Percentiles rank a stretch among this genome's conserved stretches.
Evolutionary conservation across 2,329 filamentous ascomycete genomes (phyloP).

Genomic region (Aquanectria penicillioides): DNA sequence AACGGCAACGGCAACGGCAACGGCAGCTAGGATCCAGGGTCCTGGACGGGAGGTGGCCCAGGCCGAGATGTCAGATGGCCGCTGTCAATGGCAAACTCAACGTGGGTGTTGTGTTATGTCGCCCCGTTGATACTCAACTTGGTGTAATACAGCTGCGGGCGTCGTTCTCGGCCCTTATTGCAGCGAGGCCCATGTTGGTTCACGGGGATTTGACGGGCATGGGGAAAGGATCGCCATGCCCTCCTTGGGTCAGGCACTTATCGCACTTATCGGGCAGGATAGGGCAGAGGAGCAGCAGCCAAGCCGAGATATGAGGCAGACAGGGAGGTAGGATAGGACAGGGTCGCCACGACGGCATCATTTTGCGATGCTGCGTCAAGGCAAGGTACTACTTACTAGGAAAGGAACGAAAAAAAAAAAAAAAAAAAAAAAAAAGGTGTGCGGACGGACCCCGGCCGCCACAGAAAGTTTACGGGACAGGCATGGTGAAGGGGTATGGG

Average conservation of each 20-base stretch:
- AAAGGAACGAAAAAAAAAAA: too few species aligned
- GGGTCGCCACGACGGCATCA: too few species aligned
- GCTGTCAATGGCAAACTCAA: too few species aligned
- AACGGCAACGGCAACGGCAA: too few species aligned
- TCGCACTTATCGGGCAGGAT: conserved; percentile 17
- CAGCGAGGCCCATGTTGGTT: conserved; percentile 14
- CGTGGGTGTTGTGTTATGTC: not conserved
- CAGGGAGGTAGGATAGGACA: too few species aligned
- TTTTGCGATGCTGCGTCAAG: too few species aligned
- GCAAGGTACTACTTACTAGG: too few species aligned
- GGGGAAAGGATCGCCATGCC: conserved; percentile 23
- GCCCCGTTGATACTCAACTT: not conserved
- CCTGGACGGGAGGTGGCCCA: not conserved
- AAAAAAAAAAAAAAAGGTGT: too few species aligned
- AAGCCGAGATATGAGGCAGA: too few species aligned
- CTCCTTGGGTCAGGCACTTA: not conserved
- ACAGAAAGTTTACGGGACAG: too few species aligned
- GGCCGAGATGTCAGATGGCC: conserved; percentile 4
- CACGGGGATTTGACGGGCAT: conserved; percentile 27
- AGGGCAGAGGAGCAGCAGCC: not conserved
- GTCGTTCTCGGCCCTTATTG: conserved; percentile 15
- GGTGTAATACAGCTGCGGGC: conserved; percentile 14
- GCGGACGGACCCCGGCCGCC: too few species aligned
- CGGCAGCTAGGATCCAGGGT: conserved; percentile 9
- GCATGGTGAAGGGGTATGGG: too few species aligned